phyloP scores from a whole-genome alignment of 495 filamentous ascomycete genomes.

The Hamigera avellanea region DNA sequence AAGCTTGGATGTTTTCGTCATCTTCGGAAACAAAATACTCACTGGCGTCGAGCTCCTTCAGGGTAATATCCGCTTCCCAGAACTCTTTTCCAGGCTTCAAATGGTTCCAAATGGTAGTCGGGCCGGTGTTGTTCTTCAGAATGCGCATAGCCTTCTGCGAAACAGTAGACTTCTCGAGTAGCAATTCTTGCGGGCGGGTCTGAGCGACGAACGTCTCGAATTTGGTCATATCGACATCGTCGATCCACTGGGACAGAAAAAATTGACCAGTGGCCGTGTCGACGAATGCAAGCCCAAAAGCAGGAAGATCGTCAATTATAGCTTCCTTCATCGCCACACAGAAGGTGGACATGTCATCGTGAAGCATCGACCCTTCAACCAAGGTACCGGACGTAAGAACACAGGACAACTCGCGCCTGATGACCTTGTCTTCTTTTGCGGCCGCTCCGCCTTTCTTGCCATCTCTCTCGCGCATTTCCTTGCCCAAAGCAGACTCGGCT shows the following conservation, averaged over 20 bases:
- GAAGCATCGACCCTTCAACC: conserved; percentile 91
- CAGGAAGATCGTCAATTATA: conserved; percentile 60
- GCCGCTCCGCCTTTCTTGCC: conserved; percentile 40
- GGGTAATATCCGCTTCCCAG: conserved; percentile 72
- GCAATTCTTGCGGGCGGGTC: conserved; percentile 74
- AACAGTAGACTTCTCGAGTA: conserved; percentile 79
- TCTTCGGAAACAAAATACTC: conserved; percentile 66
- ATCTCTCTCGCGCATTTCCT: conserved; percentile 93
- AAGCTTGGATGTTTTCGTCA: conserved; percentile 52
- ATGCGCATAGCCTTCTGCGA: conserved; percentile 84
- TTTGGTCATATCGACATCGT: conserved; percentile 90
- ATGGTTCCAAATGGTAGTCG: conserved; percentile 92
- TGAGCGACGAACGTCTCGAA: conserved; percentile 98
- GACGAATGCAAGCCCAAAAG: conserved; percentile 87
- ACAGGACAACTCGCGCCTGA: conserved; percentile 78
- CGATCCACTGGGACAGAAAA: conserved; percentile 78
- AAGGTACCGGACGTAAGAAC: conserved; percentile 88
- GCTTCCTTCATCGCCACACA: conserved; percentile 95
- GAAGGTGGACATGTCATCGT: conserved; percentile 95
- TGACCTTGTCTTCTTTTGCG: conserved; percentile 77
- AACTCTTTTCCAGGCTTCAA: conserved; percentile 85
- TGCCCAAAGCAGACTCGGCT: conserved; percentile 85
- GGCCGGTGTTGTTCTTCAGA: conserved; percentile 87
- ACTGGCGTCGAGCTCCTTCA: conserved; percentile 70
- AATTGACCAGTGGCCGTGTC: conserved; percentile 96